phyloP scores from a whole-genome alignment of 768 basidiomycete species.

The Lactarius evosmus region DNA sequence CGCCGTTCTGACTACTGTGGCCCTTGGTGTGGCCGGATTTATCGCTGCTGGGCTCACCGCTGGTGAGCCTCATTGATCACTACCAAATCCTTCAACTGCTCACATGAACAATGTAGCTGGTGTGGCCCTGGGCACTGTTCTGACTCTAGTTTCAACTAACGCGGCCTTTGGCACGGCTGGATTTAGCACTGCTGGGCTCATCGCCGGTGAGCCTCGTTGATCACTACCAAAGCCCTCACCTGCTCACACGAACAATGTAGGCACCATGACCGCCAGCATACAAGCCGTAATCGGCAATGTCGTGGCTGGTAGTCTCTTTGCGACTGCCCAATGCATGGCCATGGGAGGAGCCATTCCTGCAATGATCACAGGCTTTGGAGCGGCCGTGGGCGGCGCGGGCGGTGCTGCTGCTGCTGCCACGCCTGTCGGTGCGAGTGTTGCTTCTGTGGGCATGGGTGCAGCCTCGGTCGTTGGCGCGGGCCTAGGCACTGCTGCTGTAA shows the following conservation, averaged over 20 bases:
- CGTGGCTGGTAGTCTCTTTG: slow-evolving; percentile 15
- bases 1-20: no score
- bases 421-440: no score
- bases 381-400: background rate
- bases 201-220: slow-evolving; percentile 6
- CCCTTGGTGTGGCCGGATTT: no score
- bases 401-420: background rate
- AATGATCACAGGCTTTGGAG: background rate
- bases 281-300: slow-evolving; percentile 23
- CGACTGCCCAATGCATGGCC: slow-evolving; percentile 13
- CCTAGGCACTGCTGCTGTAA: no score
- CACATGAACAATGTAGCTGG: no score
- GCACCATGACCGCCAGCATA: slow-evolving; percentile 7
- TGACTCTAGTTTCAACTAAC: background rate
- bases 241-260: slow-evolving; percentile 1
- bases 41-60: no score
- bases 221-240: no score
- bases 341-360: slow-evolving; percentile 15
- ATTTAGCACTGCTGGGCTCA: slow-evolving; percentile 6
- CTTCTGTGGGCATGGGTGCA: no score
- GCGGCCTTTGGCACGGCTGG: background rate
- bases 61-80: no score
- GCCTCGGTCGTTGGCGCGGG: no score
- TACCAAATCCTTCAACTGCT: no score
- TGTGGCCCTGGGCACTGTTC: background rate